A percentile compares a stretch with the other conserved stretches of the same genome.
phyloP scores from a whole-genome alignment of 345 rosid genomes.

The Aethionema arabicum region DNA sequence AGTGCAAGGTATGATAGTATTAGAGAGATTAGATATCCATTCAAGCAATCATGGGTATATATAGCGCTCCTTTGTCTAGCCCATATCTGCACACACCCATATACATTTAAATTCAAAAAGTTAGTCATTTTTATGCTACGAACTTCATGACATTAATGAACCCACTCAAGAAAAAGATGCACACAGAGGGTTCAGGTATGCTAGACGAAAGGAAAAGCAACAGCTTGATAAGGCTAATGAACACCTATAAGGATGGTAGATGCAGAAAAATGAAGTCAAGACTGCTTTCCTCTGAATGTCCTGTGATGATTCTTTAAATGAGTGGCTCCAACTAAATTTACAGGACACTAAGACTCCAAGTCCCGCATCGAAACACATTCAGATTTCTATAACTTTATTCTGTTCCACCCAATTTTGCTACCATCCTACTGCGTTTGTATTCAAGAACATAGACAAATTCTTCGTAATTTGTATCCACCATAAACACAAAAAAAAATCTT shows the following conservation, averaged over 20 bases:
- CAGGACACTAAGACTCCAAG: constrained; percentile 16
- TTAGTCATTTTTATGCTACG: constrained; percentile 2
- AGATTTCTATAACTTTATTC: constrained; percentile 5
- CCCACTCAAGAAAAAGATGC: not conserved
- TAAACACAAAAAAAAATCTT: not conserved
- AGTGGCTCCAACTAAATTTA: constrained; percentile 20
- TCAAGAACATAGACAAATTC: constrained; percentile 26
- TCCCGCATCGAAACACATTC: constrained; percentile 8
- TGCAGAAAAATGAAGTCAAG: constrained; percentile 20
- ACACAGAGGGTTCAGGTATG: not conserved
- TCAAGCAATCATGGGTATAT: constrained; percentile 61
- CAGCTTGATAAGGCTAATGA: constrained; percentile 5
- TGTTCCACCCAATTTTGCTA: constrained; percentile 25
- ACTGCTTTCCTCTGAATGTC: not conserved
- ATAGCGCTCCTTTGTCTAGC: constrained; percentile 68
- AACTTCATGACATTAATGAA: not conserved
- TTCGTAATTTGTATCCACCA: constrained; percentile 24
- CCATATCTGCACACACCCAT: constrained; percentile 55
- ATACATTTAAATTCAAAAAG: constrained; percentile 11
- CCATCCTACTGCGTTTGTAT: constrained; percentile 26
- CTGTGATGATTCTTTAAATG: not conserved
- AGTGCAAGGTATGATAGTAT: constrained; percentile 58
- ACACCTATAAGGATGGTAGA: constrained; percentile 18
- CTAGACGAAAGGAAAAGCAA: too few relatives aligned
- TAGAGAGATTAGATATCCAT: constrained; percentile 63